Evolutionary conservation across 257 asterid genomes (phyloP).

Genomic region (Schizonepeta tenuifolia): DNA sequence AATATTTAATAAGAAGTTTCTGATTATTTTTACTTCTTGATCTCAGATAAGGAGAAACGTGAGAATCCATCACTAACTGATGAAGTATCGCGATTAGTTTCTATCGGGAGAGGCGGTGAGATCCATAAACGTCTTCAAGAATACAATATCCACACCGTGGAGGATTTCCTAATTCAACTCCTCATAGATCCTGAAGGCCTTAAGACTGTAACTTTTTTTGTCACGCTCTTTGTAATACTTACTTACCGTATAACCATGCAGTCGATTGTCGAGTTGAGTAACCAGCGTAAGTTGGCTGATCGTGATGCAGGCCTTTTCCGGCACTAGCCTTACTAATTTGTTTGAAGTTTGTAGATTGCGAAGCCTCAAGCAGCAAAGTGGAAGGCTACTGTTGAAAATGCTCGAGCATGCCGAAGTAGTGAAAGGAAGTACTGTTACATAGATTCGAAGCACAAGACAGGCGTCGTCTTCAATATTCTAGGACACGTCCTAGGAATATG

Average conservation of each 20-base stretch:
- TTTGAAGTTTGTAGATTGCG: slow-evolving; percentile 40
- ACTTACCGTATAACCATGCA: too few relatives aligned
- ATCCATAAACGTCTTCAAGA: slow-evolving; percentile 34
- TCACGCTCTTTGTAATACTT: too few relatives aligned
- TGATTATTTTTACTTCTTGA: not conserved
- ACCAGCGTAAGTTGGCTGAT: too few relatives aligned
- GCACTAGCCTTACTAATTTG: not conserved
- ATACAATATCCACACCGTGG: slow-evolving; percentile 42
- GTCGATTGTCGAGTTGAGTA: too few relatives aligned
- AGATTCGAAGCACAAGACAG: slow-evolving; percentile 24
- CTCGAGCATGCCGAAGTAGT: slow-evolving; percentile 46
- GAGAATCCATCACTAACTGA: slow-evolving; percentile 50
- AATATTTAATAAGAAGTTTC: not conserved
- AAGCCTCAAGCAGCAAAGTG: slow-evolving; percentile 36
- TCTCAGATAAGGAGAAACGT: slow-evolving; percentile 52
- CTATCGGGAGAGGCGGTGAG: slow-evolving; percentile 39
- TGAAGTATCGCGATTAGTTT: slow-evolving; percentile 45
- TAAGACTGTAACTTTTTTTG: slow-evolving; percentile 41
- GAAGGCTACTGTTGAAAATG: slow-evolving; percentile 49
- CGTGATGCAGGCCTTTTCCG: too few relatives aligned
- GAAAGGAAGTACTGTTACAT: slow-evolving; percentile 39
- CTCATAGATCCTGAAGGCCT: slow-evolving; percentile 46
- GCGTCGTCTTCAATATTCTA: slow-evolving; percentile 48
- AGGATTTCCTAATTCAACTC: slow-evolving; percentile 55
- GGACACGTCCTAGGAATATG: slow-evolving; percentile 46